Evolutionary conservation across 2,329 filamentous ascomycete species (phyloP).

Genomic region (Teratosphaeria gauchensis): DNA sequence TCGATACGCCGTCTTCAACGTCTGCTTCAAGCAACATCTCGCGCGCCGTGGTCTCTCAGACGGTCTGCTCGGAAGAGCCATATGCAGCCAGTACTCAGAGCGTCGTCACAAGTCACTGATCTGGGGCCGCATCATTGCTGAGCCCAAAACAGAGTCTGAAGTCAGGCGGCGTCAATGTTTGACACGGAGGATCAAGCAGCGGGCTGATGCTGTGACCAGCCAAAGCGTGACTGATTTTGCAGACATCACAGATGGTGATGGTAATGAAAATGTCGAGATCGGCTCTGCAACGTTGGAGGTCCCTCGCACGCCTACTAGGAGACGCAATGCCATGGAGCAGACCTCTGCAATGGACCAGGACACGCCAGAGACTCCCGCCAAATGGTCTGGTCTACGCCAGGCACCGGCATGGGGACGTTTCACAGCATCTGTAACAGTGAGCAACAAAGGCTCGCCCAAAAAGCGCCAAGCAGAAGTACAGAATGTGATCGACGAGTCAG

Average conservation of each 20-base stretch:
- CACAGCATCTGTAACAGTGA: too few relatives aligned
- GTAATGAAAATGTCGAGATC: neutral
- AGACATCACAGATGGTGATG: neutral
- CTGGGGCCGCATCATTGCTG: neutral
- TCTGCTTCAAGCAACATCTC: conserved; percentile 1
- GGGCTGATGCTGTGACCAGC: neutral
- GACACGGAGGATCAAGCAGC: neutral
- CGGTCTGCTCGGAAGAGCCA: neutral
- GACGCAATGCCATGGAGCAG: neutral
- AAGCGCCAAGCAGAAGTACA: neutral
- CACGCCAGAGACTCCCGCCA: neutral
- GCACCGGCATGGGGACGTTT: neutral
- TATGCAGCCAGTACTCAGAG: conserved; percentile 4
- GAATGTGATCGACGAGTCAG: neutral
- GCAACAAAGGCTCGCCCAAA: too few relatives aligned
- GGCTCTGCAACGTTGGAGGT: neutral
- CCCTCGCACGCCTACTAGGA: neutral
- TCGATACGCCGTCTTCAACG: neutral
- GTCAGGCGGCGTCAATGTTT: neutral
- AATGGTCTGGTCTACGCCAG: neutral
- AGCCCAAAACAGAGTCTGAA: neutral
- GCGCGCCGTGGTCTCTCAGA: neutral
- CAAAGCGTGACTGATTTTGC: neutral
- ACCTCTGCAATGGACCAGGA: too few relatives aligned
- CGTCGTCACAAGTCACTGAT: neutral